phyloP scores from a whole-genome alignment of 2,329 filamentous ascomycete genomes.

The Pseudogymnoascus sp. region DNA sequence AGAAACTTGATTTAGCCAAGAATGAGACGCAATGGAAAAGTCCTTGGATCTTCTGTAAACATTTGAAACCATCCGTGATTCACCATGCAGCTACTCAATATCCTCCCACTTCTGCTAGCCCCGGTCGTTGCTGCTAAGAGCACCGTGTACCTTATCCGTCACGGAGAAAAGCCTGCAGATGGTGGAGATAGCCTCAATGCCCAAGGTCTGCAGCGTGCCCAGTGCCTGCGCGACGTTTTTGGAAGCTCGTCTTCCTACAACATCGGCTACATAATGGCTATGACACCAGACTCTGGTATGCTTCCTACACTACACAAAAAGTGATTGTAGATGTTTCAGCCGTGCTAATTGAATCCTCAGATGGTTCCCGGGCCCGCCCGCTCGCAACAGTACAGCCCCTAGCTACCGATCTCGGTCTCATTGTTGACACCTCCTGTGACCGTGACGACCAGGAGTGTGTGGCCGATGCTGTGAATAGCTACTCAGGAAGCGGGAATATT shows the following conservation, averaged over 20 bases:
- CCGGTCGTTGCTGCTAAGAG: conserved; percentile 24
- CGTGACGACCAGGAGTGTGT: conserved; percentile 49
- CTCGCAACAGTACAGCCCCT: conserved; percentile 49
- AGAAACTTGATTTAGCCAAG: background rate
- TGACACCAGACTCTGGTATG: conserved; percentile 40
- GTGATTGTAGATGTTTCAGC: background rate
- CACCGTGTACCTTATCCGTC: conserved; percentile 54
- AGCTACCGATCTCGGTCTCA: conserved; percentile 44
- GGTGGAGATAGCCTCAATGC: conserved; percentile 41
- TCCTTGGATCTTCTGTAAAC: background rate
- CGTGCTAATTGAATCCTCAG: conserved; percentile 23
- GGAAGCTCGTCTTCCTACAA: conserved; percentile 42
- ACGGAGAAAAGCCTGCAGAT: conserved; percentile 51
- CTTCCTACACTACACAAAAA: background rate
- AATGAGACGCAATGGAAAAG: background rate
- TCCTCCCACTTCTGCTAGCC: background rate
- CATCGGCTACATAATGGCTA: conserved; percentile 50
- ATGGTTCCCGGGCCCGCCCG: conserved; percentile 43
- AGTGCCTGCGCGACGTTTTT: conserved; percentile 51
- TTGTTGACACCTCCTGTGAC: conserved; percentile 46
- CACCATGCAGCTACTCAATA: conserved; percentile 2
- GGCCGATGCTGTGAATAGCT: conserved; percentile 38
- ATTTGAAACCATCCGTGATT: background rate
- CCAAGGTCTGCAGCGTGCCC: conserved; percentile 45
- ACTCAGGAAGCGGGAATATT: conserved; percentile 45